Conservation (phyloP, 139 green algal genomes). For the Pleodorina starrii region DNA sequence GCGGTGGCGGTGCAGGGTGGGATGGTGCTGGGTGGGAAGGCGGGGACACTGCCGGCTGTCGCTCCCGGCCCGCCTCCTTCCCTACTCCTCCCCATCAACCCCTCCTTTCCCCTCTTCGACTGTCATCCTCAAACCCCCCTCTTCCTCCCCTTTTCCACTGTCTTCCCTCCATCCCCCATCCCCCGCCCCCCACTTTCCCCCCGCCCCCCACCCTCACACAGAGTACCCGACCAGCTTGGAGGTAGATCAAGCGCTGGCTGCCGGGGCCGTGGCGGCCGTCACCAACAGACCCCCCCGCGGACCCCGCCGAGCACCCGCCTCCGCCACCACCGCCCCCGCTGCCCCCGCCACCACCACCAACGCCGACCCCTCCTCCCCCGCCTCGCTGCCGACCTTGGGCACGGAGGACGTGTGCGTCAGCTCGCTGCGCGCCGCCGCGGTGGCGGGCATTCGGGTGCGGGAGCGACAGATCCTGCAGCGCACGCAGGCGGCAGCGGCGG, state of each 20-base stretch:
- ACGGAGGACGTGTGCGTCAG: constrained; percentile 4
- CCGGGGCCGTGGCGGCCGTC: background rate
- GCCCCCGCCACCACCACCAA: background rate
- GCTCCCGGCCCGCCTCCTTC: no score
- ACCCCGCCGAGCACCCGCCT: background rate
- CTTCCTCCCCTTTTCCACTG: background rate
- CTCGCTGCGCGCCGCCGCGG: background rate
- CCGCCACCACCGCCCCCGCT: background rate
- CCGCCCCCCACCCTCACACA: background rate
- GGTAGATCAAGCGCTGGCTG: constrained; percentile 26
- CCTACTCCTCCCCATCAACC: background rate
- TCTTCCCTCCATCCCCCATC: background rate
- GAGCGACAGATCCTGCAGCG: constrained; percentile 43
- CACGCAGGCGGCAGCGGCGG: background rate
- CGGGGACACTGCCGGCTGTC: no score
- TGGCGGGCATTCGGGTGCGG: constrained; percentile 33
- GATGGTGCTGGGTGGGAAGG: background rate
- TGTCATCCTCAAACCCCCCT: background rate
- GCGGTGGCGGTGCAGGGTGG: no score
- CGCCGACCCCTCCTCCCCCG: background rate
- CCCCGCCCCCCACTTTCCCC: background rate
- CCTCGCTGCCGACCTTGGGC: constrained; percentile 10
- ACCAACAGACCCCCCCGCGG: background rate
- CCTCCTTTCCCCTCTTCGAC: background rate
- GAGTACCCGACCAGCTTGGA: constrained; percentile 36